A percentile compares a stretch with the other conserved stretches of the same genome.
Evolutionary conservation across 2,329 filamentous ascomycete species (phyloP).

Genomic region (Thelonectria olida): DNA sequence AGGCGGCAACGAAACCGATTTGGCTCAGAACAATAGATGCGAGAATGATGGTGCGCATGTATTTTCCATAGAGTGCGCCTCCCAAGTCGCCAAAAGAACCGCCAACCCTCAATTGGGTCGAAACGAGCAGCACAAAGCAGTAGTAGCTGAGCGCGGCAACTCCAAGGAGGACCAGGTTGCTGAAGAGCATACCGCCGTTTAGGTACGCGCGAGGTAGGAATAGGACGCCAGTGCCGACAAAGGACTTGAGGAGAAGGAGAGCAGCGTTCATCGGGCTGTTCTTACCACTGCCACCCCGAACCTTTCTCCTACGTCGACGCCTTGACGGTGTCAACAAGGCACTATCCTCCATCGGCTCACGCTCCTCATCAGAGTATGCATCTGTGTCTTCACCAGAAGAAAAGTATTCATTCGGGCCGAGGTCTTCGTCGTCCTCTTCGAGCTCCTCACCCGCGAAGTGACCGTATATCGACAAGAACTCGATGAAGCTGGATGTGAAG

Average conservation of each 20-base stretch:
- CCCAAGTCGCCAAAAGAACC: conserved; percentile 99
- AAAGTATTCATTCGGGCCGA: conserved; percentile 91
- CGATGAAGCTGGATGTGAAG: conserved; percentile 92
- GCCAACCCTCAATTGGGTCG: conserved; percentile 83
- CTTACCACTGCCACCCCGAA: conserved; percentile 76
- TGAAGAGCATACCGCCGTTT: conserved; percentile 98
- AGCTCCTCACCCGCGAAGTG: conserved; percentile 98
- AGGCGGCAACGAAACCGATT: conserved; percentile 92
- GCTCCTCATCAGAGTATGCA: conserved; percentile 72
- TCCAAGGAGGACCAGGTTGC: conserved; percentile 85
- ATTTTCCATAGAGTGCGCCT: conserved; percentile 87
- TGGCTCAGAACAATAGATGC: conserved; percentile 94
- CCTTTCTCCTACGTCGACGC: conserved; percentile 79
- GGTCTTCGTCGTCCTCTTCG: conserved; percentile 92
- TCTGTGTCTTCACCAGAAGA: conserved; percentile 77
- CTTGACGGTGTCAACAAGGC: conserved; percentile 81
- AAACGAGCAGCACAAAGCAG: conserved; percentile 94
- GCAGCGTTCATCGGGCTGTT: conserved; percentile 83
- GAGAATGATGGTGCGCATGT: conserved; percentile 89
- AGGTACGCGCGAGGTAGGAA: conserved; percentile 93
- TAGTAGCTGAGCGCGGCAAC: conserved; percentile 93
- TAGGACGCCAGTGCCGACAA: conserved; percentile 94
- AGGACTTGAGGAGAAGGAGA: conserved; percentile 91
- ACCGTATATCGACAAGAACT: conserved; percentile 93
- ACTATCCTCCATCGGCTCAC: conserved; percentile 88